A percentile compares a stretch with the other conserved stretches of the same genome.
Conservation (phyloP, 1,139 yeast species). For the Kodamaea sp. region DNA sequence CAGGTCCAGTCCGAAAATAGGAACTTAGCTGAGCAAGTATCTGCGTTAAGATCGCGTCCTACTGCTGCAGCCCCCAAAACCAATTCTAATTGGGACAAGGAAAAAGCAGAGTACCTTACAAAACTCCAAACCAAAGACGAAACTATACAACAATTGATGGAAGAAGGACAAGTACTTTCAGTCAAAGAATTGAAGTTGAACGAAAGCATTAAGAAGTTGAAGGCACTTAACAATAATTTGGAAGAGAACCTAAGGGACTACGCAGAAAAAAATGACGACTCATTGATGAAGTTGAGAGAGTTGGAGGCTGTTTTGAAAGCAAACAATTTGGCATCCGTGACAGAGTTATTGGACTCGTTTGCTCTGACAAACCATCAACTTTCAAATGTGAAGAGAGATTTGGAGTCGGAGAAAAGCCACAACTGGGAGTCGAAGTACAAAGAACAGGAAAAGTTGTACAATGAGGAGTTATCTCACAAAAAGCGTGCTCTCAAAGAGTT, state of each 20-base stretch:
- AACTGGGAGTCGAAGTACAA: conserved; percentile 43
- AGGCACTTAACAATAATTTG: conserved; percentile 48
- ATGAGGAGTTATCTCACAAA: conserved; percentile 33
- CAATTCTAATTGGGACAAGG: conserved; percentile 3
- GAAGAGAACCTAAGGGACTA: conserved; percentile 40
- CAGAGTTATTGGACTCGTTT: conserved; percentile 26
- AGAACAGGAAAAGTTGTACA: conserved; percentile 34
- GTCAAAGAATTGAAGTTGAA: conserved; percentile 70
- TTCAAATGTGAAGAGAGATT: conserved; percentile 19
- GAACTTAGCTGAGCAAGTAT: conserved; percentile 3
- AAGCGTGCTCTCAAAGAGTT: conserved; percentile 33
- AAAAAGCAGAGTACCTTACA: conserved; percentile 12
- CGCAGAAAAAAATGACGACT: conserved; percentile 32
- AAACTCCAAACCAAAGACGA: conserved; percentile 53
- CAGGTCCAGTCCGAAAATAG: conserved; percentile 5
- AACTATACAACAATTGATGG: conserved; percentile 58
- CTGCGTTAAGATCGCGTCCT: conserved; percentile 4
- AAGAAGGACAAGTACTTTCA: conserved; percentile 80
- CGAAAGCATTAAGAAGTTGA: conserved; percentile 65
- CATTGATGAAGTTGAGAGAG: conserved; percentile 29
- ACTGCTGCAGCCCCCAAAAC: conserved; percentile 4
- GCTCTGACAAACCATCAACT: conserved; percentile 16
- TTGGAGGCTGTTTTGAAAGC: conserved; percentile 33
- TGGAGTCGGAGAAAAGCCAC: conserved; percentile 21
- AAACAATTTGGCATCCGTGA: conserved; percentile 28